phyloP scores from a whole-genome alignment of 129 eudicot species.

The Centaurea solstitialis region DNA sequence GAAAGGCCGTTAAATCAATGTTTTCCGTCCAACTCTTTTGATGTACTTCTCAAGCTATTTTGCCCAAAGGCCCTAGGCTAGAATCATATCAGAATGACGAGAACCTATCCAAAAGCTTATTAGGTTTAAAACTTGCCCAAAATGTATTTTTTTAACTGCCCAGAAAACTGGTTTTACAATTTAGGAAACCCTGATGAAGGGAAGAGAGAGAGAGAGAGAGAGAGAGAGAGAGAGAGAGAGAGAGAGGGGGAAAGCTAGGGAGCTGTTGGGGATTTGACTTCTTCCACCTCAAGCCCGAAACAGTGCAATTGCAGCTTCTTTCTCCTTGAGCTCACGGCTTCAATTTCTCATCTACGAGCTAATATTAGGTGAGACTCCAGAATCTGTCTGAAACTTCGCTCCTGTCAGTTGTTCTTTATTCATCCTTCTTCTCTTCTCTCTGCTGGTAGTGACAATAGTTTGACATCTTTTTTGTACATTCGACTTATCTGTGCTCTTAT shows the following conservation, averaged over 20 bases:
- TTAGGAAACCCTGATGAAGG: background rate
- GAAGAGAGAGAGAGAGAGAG: background rate
- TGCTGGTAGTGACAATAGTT: background rate
- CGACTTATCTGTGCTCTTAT: background rate
- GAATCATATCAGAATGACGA: background rate
- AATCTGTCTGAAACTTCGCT: background rate
- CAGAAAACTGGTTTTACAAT: background rate
- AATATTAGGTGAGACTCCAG: background rate
- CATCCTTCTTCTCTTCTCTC: background rate
- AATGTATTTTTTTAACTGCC: background rate
- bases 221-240: too few relatives aligned
- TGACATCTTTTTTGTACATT: background rate
- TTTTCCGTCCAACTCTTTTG: background rate
- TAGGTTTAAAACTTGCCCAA: background rate
- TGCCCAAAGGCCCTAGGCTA: background rate
- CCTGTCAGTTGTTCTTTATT: background rate
- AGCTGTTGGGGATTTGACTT: background rate
- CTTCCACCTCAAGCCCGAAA: background rate
- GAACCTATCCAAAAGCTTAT: background rate
- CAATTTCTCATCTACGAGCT: background rate
- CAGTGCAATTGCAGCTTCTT: background rate
- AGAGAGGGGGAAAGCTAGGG: background rate
- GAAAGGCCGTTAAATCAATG: background rate
- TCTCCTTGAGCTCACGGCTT: background rate
- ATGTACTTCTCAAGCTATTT: background rate